phyloP scores from a whole-genome alignment of 306 rosid species.

The Cucumis melo region DNA sequence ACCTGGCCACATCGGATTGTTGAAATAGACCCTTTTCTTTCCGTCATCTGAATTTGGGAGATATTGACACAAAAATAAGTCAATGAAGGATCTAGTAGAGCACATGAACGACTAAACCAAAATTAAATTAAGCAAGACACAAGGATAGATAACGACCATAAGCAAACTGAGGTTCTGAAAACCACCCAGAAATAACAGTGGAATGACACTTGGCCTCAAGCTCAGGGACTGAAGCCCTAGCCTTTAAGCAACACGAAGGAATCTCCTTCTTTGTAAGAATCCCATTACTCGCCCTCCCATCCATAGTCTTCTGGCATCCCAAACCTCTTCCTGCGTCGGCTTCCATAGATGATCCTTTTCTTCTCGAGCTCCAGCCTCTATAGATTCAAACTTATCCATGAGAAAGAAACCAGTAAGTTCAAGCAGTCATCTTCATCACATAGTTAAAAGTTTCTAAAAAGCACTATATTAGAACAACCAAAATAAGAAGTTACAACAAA shows the following conservation, averaged over 20 bases:
- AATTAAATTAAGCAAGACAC: neutral
- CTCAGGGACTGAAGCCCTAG: slow-evolving; percentile 61
- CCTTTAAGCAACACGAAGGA: slow-evolving; percentile 93
- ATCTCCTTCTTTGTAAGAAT: slow-evolving; percentile 38
- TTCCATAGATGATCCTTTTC: slow-evolving; percentile 74
- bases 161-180: slow-evolving; percentile 63
- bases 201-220: slow-evolving; percentile 67
- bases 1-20: slow-evolving; percentile 5
- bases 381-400: slow-evolving; percentile 4
- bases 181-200: slow-evolving; percentile 99
- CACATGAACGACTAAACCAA: neutral
- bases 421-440: neutral
- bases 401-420: neutral
- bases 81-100: slow-evolving; percentile 22
- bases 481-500: neutral
- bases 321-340: slow-evolving; percentile 88
- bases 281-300: slow-evolving; percentile 85
- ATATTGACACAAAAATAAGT: neutral
- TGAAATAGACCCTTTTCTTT: slow-evolving; percentile 2
- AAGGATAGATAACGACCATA: slow-evolving; percentile 48
- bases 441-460: neutral
- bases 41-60: neutral
- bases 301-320: slow-evolving; percentile 99
- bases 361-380: slow-evolving; percentile 90
- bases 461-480: neutral